These are phyloP conservation scores for Kwoniella dejecticola DNA, from an alignment of 768 basidiomycete genomes.

Conservation along the genomic window DNA sequence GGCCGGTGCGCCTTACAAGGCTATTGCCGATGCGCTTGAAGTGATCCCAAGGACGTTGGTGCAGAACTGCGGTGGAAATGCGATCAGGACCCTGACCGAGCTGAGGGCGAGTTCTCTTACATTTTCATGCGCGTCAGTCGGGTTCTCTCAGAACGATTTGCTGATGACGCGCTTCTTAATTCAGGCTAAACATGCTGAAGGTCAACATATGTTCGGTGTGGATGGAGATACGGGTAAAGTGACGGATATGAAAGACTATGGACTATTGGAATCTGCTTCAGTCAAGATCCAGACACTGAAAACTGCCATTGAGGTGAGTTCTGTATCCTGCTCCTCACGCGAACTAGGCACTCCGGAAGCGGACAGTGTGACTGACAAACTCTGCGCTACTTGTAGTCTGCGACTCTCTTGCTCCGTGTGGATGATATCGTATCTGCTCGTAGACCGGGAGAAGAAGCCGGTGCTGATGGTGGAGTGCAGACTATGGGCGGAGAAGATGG, in stretches of 20 bases:
- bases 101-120: conserved; percentile 68
- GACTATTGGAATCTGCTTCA: conserved; percentile 90
- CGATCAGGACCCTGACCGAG: conserved; percentile 87
- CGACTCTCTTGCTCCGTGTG: conserved; percentile 85
- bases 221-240: conserved; percentile 95
- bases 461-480: conserved; percentile 50
- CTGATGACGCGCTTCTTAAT: neutral
- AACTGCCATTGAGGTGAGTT: conserved; percentile 84
- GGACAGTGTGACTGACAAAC: too few species aligned
- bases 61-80: conserved; percentile 94
- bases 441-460: conserved; percentile 49
- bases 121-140: neutral
- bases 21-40: conserved; percentile 95
- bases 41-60: conserved; percentile 93
- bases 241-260: conserved; percentile 92
- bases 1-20: conserved; percentile 85
- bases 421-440: conserved; percentile 75
- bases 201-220: conserved; percentile 88
- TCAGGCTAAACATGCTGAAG: conserved; percentile 92
- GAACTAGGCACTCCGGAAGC: neutral
- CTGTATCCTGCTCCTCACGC: neutral
- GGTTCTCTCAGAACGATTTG: neutral
- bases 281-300: conserved; percentile 98
- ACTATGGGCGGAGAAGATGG: conserved; percentile 53
- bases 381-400: conserved; percentile 62